phyloP scores from a whole-genome alignment of 148 eudicot genomes.

The Silene conica region DNA sequence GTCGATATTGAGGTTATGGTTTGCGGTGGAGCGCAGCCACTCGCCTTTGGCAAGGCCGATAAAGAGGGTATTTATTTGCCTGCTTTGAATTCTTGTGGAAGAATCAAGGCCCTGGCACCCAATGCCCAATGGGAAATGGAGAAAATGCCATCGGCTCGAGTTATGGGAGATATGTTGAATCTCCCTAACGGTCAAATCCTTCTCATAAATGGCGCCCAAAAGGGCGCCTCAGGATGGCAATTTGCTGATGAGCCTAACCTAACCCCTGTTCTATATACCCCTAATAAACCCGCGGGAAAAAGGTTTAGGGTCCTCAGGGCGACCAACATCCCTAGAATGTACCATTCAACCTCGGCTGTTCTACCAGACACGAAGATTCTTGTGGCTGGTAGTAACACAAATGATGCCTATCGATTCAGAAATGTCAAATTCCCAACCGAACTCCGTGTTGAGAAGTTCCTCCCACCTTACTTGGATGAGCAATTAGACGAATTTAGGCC shows the following conservation, averaged over 20 bases:
- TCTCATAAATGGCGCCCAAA: conserved; percentile 60
- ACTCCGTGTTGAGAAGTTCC: conserved; percentile 62
- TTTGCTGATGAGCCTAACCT: conserved; percentile 42
- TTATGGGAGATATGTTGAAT: conserved; percentile 76
- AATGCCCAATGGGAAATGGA: conserved; percentile 58
- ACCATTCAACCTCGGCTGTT: conserved; percentile 59
- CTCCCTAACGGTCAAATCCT: conserved; percentile 64
- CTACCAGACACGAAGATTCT: conserved; percentile 48
- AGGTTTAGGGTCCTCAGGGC: conserved; percentile 42
- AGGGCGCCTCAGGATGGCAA: conserved; percentile 68
- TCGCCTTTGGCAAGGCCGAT: conserved; percentile 30
- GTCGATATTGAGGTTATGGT: conserved; percentile 44
- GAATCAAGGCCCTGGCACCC: conserved; percentile 30
- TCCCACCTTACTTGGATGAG: conserved; percentile 63
- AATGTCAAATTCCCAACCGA: conserved; percentile 46
- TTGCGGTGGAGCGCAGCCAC: conserved; percentile 56
- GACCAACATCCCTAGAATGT: conserved; percentile 56
- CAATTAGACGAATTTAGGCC: conserved; percentile 27
- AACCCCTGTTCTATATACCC: conserved; percentile 52
- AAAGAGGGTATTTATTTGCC: conserved; percentile 29
- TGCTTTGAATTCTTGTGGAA: conserved; percentile 54
- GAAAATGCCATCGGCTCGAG: conserved; percentile 57
- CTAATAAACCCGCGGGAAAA: conserved; percentile 29
- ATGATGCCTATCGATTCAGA: conserved; percentile 31
- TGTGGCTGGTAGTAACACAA: conserved; percentile 77